Percentiles rank a stretch among this genome's conserved stretches.
Evolutionary conservation across 108 stramenopile species (phyloP).

Genomic region (Pseudonitzschia pungens): DNA sequence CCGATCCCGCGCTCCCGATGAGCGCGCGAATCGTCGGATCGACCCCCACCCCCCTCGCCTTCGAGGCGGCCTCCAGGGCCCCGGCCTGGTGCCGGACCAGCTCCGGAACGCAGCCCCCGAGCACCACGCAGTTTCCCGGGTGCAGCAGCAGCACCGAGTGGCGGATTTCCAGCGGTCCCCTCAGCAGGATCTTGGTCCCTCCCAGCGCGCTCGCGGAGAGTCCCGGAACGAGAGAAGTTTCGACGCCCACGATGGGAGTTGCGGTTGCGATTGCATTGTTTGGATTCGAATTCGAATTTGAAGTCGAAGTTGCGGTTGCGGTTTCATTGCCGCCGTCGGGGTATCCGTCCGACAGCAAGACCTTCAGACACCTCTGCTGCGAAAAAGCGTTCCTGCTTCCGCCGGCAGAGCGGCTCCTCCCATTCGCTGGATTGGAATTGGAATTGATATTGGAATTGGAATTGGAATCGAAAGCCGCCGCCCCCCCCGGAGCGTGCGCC

Average conservation of each 20-base stretch:
- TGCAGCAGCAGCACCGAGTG: constrained; percentile 57
- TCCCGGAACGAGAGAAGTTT: constrained; percentile 46
- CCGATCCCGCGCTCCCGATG: constrained; percentile 46
- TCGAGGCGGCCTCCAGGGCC: constrained; percentile 53
- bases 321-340: not conserved
- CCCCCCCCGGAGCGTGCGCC: not conserved
- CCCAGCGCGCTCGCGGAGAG: constrained; percentile 38
- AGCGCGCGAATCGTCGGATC: constrained; percentile 82
- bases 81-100: constrained; percentile 48
- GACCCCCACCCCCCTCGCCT: constrained; percentile 58
- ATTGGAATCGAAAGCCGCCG: not conserved
- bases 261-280: not conserved
- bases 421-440: constrained; percentile 6
- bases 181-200: constrained; percentile 62
- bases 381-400: constrained; percentile 8
- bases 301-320: not conserved
- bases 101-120: constrained; percentile 58
- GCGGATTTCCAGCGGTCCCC: constrained; percentile 52
- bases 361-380: constrained; percentile 45
- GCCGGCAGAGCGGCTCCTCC: not conserved
- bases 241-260: constrained; percentile 41
- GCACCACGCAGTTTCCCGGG: constrained; percentile 47
- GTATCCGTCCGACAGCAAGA: constrained; percentile 52
- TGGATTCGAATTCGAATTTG: constrained; percentile 12
- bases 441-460: not conserved